A percentile compares a stretch with the other conserved stretches of the same genome.
Evolutionary conservation across 108 stramenopile species (phyloP).

Genomic region (Epipyxis sp.): DNA sequence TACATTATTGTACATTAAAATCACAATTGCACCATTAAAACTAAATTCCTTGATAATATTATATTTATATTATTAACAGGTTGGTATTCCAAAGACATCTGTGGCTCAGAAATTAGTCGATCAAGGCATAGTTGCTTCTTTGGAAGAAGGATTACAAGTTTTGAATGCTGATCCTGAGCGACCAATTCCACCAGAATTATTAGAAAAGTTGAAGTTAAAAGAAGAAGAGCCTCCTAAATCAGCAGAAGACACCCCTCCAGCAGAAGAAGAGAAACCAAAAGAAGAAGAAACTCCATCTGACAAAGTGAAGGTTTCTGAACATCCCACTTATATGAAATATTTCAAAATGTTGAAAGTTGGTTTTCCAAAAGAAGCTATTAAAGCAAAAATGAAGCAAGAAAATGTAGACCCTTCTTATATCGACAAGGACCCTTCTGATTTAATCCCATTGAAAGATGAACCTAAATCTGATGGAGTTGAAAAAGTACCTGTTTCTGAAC

Average conservation of each 20-base stretch:
- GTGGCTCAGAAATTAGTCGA: slow-evolving; percentile 34
- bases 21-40: slow-evolving; percentile 46
- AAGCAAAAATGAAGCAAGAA: slow-evolving; percentile 77
- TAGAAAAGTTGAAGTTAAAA: background rate
- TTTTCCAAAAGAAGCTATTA: slow-evolving; percentile 72
- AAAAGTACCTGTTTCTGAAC: slow-evolving; percentile 32
- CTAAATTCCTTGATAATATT: slow-evolving; percentile 27
- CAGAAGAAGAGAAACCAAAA: background rate
- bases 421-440: slow-evolving; percentile 72
- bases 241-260: background rate
- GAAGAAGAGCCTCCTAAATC: background rate
- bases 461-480: background rate
- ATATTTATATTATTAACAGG: background rate
- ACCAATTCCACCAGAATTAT: background rate
- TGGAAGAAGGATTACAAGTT: background rate
- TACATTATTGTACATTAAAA: slow-evolving; percentile 43
- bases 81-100: slow-evolving; percentile 36
- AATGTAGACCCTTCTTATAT: slow-evolving; percentile 72
- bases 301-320: slow-evolving; percentile 5
- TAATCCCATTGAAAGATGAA: slow-evolving; percentile 32
- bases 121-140: background rate
- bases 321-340: slow-evolving; percentile 67
- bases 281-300: background rate
- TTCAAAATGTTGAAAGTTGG: slow-evolving; percentile 77
- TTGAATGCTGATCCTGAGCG: background rate